Evolutionary conservation across 176 grass and related monocot genomes (phyloP).

Genomic region (Hordeum marinum): DNA sequence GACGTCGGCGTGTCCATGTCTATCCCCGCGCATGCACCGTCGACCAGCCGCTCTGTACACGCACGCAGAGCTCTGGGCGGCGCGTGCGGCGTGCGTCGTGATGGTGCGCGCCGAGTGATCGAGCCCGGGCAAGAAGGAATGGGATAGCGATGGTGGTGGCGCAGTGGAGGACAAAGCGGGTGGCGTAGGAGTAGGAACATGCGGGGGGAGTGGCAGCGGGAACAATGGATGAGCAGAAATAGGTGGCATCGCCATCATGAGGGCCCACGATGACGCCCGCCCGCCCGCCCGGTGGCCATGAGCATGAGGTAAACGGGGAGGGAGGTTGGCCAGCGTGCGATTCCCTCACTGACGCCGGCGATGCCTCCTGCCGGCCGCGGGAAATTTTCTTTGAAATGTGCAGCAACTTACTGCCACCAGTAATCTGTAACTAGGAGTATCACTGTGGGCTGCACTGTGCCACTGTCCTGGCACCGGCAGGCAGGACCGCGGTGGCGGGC

Average conservation of each 20-base stretch:
- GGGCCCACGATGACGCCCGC: constrained; percentile 52
- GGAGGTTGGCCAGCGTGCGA: constrained; percentile 14
- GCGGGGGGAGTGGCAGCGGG: constrained; percentile 17
- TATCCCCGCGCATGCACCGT: constrained; percentile 26
- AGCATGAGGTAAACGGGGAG: constrained; percentile 8
- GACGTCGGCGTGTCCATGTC: constrained; percentile 58
- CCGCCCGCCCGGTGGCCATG: constrained; percentile 11
- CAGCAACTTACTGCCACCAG: background rate
- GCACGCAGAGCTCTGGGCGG: background rate
- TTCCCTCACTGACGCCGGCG: constrained; percentile 34
- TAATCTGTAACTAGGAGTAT: background rate
- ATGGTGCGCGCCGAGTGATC: background rate
- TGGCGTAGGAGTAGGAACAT: background rate
- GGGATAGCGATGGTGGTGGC: constrained; percentile 7
- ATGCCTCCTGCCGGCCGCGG: constrained; percentile 4
- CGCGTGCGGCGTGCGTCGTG: background rate
- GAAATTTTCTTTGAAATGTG: constrained; percentile 41
- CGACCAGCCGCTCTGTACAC: no score
- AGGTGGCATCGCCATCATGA: background rate
- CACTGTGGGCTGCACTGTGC: background rate
- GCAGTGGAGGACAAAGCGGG: constrained; percentile 19
- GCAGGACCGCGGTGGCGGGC: background rate
- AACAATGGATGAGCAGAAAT: constrained; percentile 25
- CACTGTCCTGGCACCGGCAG: constrained; percentile 9
- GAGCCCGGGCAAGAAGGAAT: background rate